Base-by-base conservation (phyloP, 1,139 yeast species). In the Lodderomyces metapsilosis region DNA sequence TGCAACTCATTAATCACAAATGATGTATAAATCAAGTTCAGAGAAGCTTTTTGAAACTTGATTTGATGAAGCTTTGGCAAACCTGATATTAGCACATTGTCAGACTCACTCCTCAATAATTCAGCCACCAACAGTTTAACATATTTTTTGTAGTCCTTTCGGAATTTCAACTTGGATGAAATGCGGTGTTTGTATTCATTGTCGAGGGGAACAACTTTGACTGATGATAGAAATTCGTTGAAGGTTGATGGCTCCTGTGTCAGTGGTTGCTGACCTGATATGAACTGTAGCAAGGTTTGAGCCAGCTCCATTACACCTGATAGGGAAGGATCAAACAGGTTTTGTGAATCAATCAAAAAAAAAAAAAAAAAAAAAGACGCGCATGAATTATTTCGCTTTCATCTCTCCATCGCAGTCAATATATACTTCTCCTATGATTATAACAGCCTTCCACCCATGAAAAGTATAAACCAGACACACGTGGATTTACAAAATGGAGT, bases 401-500 rank as follows among this genome's bases (percentile, higher is more conserved):
- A n/a, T n/a, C n/a, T n/a, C 12, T 7, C 11, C 30, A 25, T 25
- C 30, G 9, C 30, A n/a, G n/a, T n/a, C n/a, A n/a, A n/a, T n/a
- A n/a, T n/a, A n/a, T n/a, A n/a, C n/a, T n/a, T n/a, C n/a, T n/a
- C n/a, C n/a, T n/a, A n/a, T n/a, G n/a, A n/a, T n/a, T 16, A 25
- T 5, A 25, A 12, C 30, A 7, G 20, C 18, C 5, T 28, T 8
- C n/a, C n/a, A 3, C 11, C 8, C 18, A 28, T 18, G 22, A 35
- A 16, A 24, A 23, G 21, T 12, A 11, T 16, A 22, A 11, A 15
- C 10, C 17, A 15, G 18, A 7, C 32, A 5, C 56, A 59, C 40
- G 60, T 62, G 16, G 84, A 84, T 54, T 74, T 76, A 39, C 68
- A 68, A 30, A 65, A 58, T 8, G 73, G 83, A 7, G 59, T 76